Evolutionary conservation across 805 yeast genomes (phyloP).

Genomic region (Naumovozyma dairenensis): DNA sequence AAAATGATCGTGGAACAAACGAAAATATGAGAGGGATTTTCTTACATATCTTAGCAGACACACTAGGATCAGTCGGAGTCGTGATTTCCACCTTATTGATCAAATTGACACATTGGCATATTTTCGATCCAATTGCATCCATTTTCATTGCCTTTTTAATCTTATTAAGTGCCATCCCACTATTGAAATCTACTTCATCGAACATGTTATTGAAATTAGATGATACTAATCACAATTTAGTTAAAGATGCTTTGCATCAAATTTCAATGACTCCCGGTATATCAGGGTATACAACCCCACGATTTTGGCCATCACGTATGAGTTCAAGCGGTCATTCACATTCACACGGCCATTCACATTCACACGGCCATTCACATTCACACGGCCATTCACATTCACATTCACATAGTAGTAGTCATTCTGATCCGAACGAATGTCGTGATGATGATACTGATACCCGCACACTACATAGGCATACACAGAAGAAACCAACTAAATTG

Average conservation of each 20-base stretch:
- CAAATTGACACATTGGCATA: conserved; percentile 50
- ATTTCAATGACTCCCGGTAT: conserved; percentile 68
- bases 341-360: conserved; percentile 21
- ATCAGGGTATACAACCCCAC: conserved; percentile 74
- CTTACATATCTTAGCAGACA: conserved; percentile 88
- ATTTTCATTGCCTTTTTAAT: conserved; percentile 75
- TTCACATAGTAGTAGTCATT: conserved; percentile 24
- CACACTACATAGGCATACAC: conserved; percentile 18
- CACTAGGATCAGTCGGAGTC: conserved; percentile 94
- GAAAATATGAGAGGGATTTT: conserved; percentile 91
- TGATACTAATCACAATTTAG: conserved; percentile 46
- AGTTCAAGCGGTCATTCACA: conserved; percentile 20
- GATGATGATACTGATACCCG: conserved; percentile 17
- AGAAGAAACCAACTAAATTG: conserved; percentile 24
- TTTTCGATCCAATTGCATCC: conserved; percentile 91
- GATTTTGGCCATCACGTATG: conserved; percentile 69
- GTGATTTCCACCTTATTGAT: conserved; percentile 81
- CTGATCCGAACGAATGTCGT: conserved; percentile 25
- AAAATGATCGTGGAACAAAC: conserved; percentile 21
- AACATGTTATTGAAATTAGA: conserved; percentile 56
- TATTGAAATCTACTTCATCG: conserved; percentile 70
- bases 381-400: conserved; percentile 11
- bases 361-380: conserved; percentile 7
- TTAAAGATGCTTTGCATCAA: conserved; percentile 60
- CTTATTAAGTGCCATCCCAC: conserved; percentile 72